Evolutionary conservation across 768 basidiomycete genomes (phyloP).

Genomic region (Mycena metata): DNA sequence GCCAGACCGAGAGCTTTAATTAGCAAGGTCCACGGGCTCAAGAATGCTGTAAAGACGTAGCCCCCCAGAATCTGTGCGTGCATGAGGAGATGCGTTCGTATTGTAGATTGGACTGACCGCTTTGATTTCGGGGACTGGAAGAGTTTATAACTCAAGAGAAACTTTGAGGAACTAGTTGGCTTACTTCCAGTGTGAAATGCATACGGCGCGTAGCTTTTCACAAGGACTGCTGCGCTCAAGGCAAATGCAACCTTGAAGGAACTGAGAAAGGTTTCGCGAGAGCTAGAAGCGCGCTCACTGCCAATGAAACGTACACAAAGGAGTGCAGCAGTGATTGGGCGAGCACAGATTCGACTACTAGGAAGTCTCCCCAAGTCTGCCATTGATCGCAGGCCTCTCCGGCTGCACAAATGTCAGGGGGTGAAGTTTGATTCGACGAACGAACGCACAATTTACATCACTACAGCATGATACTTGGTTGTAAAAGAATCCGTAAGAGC

Average conservation of each 20-base stretch:
- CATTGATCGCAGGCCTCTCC: conserved; percentile 78
- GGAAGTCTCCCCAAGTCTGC: conserved; percentile 76
- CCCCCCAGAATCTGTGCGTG: conserved; percentile 76
- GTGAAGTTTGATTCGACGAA: background rate
- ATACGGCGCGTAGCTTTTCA: conserved; percentile 77
- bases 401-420: conserved; percentile 53
- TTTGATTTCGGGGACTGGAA: conserved; percentile 81
- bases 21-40: conserved; percentile 88
- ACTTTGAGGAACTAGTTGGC: conserved; percentile 43
- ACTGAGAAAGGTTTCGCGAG: conserved; percentile 5
- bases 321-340: conserved; percentile 75
- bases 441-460: conserved; percentile 66
- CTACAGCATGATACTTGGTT: conserved; percentile 80
- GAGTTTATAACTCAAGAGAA: conserved; percentile 11
- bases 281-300: conserved; percentile 57
- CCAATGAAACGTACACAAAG: conserved; percentile 72
- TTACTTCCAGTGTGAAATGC: conserved; percentile 87
- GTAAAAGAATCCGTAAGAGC: conserved; percentile 78
- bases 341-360: conserved; percentile 67
- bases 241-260: conserved; percentile 68
- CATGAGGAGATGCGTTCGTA: background rate
- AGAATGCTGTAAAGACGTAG: conserved; percentile 88
- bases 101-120: conserved; percentile 60
- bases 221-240: conserved; percentile 72
- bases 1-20: conserved; percentile 89